These are phyloP conservation scores for Leccinum subrobustum DNA, from an alignment of 1,284 basidiomycete species.

Conservation along the genomic window DNA sequence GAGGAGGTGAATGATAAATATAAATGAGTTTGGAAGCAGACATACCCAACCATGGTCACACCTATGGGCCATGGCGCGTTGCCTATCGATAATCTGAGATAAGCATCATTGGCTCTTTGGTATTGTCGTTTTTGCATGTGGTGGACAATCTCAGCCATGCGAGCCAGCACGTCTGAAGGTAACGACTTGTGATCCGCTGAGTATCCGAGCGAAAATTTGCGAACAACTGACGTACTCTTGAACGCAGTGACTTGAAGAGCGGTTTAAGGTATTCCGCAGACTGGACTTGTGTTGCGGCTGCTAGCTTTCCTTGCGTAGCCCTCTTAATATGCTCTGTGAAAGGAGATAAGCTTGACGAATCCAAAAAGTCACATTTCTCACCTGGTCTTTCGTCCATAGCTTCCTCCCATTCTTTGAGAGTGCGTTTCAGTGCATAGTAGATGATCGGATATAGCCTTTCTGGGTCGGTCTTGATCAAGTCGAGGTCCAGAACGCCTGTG, in stretches of 20 bases:
- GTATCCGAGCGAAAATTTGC: conserved; percentile 2
- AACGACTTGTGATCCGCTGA: conserved; percentile 57
- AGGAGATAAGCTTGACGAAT: conserved; percentile 8
- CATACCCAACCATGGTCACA: conserved; percentile 96
- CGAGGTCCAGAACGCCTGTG: conserved; percentile 70
- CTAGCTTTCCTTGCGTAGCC: conserved; percentile 89
- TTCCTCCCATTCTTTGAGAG: conserved; percentile 94
- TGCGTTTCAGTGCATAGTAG: conserved; percentile 93
- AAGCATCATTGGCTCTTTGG: conserved; percentile 94
- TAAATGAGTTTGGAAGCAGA: conserved; percentile 15
- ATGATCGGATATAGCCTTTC: conserved; percentile 97
- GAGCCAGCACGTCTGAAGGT: conserved; percentile 81
- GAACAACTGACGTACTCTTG: conserved; percentile 58
- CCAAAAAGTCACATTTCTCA: conserved; percentile 26
- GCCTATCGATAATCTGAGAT: conserved; percentile 94
- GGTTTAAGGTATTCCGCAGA: conserved; percentile 97
- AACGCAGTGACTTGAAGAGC: conserved; percentile 86
- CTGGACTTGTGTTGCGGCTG: conserved; percentile 93
- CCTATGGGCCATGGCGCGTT: conserved; percentile 99
- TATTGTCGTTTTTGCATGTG: conserved; percentile 96
- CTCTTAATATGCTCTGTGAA: conserved; percentile 72
- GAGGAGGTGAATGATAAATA: conserved; percentile 1
- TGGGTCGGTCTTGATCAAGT: conserved; percentile 87
- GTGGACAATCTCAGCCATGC: conserved; percentile 94
- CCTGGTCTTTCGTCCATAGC: conserved; percentile 91